Evolutionary conservation across 148 eudicot species (phyloP), one percentile per base, ranked within the genome.

Genomic region (Polygonum maritimum): DNA sequence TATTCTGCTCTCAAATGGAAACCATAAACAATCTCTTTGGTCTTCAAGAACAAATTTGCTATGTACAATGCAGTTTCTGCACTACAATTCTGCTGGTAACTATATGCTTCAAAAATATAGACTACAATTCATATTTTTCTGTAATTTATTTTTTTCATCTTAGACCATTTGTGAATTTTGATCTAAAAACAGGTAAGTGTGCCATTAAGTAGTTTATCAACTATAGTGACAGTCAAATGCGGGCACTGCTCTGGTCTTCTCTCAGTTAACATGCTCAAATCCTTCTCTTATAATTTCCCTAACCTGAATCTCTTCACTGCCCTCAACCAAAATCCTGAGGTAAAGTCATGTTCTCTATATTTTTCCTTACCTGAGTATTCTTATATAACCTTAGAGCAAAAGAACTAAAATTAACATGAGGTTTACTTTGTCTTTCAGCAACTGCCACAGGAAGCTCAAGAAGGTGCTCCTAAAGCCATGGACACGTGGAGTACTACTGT

Each of bases 41-140:
- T 70, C 82, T 84, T 67, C 88, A 89, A 79, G 98, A 89, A 40
- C 97, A 90, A 78, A 90, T 92, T 65, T 94, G 97, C 85, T 94
- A 92, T 74, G 96, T 94, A 14, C 91, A 90, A 76, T 94, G 98
- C 79, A 88, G 88, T 65, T 85, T 84, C 49, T 94, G 98, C 87
- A 81, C 86, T 75, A 94, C 98, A 69, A 84, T 92, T 77, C 81
- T 94, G 74, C 81, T 94, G 85, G 98, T 94, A 94, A 81, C 70
- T 7, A 5, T 19, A 11, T 65, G 5, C 13, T 35, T 0, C 38
- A 15, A 14, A 67, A 14, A 15, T 10, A 9, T 16, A 9, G 9
- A 35, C 9, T 33, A 12, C 16, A 26, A 35, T 0, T 35, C 8
- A 52, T 58, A 2, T 15, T 2, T 40, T 8, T 39, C 5, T 3